Evolutionary conservation across 1,139 yeast genomes (phyloP).

Genomic region (Suhomyces anneliseae): DNA sequence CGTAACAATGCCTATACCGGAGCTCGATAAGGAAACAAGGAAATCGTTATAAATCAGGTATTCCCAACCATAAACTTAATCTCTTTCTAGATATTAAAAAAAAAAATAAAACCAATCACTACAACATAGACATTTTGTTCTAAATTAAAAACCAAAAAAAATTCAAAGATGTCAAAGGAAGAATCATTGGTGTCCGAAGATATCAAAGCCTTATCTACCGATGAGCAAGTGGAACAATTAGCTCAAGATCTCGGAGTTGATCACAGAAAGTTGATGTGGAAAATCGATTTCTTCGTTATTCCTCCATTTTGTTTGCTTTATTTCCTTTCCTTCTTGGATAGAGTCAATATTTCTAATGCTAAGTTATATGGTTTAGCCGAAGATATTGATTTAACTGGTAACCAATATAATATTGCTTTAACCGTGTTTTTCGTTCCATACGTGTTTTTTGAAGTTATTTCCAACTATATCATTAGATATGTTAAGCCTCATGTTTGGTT

Average conservation of each 20-base stretch:
- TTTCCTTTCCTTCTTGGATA: conserved; percentile 66
- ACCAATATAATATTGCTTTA: conserved; percentile 61
- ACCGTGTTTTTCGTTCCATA: conserved; percentile 76
- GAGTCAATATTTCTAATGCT: conserved; percentile 77
- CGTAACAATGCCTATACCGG: not conserved
- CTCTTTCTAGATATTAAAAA: not conserved
- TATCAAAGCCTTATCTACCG: conserved; percentile 5
- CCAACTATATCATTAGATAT: conserved; percentile 61
- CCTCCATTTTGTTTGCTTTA: conserved; percentile 72
- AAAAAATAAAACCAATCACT: not conserved
- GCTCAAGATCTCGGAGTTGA: conserved; percentile 36
- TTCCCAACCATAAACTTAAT: not conserved
- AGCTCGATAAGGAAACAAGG: not conserved
- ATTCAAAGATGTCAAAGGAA: conserved; percentile 1
- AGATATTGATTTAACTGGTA: conserved; percentile 53
- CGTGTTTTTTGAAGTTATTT: conserved; percentile 62
- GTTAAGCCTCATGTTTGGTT: conserved; percentile 69
- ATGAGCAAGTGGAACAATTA: conserved; percentile 26
- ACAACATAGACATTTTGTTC: too few species aligned
- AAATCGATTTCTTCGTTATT: conserved; percentile 63
- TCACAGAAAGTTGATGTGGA: conserved; percentile 55
- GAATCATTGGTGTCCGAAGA: conserved; percentile 1
- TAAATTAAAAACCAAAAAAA: too few species aligned
- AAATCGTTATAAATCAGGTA: too few species aligned
- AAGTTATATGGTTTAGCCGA: conserved; percentile 61